These are phyloP conservation scores for Xylogone sp. DNA, from an alignment of 2,329 filamentous ascomycete genomes.

Conservation along the genomic window DNA sequence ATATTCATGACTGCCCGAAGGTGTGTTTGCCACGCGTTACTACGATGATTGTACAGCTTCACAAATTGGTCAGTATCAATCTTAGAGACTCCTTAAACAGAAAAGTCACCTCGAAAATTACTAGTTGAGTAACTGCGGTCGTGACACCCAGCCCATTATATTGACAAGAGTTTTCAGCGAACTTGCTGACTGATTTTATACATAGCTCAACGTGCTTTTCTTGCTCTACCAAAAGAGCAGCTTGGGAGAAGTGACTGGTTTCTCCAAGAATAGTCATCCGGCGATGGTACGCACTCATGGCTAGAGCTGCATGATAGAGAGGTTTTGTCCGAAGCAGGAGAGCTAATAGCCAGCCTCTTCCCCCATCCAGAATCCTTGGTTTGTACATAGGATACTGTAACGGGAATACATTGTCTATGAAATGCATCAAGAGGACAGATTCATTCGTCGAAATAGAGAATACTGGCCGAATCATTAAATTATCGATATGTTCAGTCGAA, in stretches of 20 bases:
- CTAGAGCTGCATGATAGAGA: constrained; percentile 53
- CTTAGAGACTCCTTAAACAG: too few relatives aligned
- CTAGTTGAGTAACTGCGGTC: too few relatives aligned
- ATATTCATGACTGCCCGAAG: too few relatives aligned
- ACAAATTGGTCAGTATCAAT: too few relatives aligned
- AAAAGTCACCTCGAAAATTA: too few relatives aligned
- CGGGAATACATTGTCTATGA: constrained; percentile 59
- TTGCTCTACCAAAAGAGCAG: constrained; percentile 15
- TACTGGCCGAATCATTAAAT: constrained; percentile 1
- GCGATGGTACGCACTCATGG: constrained; percentile 47
- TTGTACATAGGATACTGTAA: constrained; percentile 42
- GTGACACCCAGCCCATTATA: constrained; percentile 21
- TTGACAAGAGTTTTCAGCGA: constrained; percentile 7
- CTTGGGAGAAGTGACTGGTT: constrained; percentile 5
- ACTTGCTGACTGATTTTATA: constrained; percentile 25
- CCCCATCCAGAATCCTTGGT: constrained; percentile 29
- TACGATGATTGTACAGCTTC: too few relatives aligned
- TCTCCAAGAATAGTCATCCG: constrained; percentile 26
- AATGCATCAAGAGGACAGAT: constrained; percentile 47
- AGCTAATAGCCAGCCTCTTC: constrained; percentile 56
- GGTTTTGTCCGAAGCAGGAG: constrained; percentile 54
- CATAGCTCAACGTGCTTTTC: constrained; percentile 23
- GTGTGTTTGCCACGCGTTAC: too few relatives aligned
- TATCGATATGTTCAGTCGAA: not conserved
- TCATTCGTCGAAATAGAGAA: constrained; percentile 11